Conservation (phyloP, 1,139 yeast species). For the Debaryomycetaceae sp. region DNA sequence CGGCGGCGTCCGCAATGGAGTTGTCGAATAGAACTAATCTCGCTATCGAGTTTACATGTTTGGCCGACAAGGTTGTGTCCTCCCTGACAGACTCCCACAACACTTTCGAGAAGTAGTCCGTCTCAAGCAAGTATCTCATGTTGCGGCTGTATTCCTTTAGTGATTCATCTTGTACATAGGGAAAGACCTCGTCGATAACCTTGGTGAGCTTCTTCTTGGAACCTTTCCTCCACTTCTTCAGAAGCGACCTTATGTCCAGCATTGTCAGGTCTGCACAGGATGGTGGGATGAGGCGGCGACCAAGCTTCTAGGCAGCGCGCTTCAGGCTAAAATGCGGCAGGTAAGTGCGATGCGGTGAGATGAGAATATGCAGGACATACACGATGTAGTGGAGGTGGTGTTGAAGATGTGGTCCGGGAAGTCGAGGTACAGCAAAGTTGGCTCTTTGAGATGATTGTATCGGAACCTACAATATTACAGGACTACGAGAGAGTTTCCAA, state of each 20-base stretch:
- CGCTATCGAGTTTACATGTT: slow-evolving; percentile 35
- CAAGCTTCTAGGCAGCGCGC: too few species aligned
- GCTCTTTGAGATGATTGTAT: too few species aligned
- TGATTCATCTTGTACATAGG: slow-evolving; percentile 5
- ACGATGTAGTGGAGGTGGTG: too few species aligned
- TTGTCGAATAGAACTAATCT: slow-evolving; percentile 12
- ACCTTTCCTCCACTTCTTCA: slow-evolving; percentile 16
- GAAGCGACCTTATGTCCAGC: slow-evolving; percentile 3
- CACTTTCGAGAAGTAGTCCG: slow-evolving; percentile 21
- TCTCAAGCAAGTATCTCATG: slow-evolving; percentile 8
- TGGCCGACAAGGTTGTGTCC: slow-evolving; percentile 25
- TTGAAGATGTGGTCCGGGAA: too few species aligned
- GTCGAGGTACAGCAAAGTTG: too few species aligned
- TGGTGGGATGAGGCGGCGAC: too few species aligned
- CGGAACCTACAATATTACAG: too few species aligned
- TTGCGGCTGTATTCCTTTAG: background rate
- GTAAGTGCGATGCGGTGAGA: too few species aligned
- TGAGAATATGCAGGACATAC: too few species aligned
- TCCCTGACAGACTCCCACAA: slow-evolving; percentile 39
- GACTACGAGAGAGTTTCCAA: too few species aligned
- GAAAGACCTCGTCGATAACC: slow-evolving; percentile 21
- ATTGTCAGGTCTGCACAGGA: too few species aligned
- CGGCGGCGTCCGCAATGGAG: slow-evolving; percentile 10
- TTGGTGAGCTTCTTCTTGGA: slow-evolving; percentile 15
- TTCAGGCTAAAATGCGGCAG: too few species aligned